phyloP scores from a whole-genome alignment of 192 early-diverging fungal genomes.

The Lobosporangium transversale region DNA sequence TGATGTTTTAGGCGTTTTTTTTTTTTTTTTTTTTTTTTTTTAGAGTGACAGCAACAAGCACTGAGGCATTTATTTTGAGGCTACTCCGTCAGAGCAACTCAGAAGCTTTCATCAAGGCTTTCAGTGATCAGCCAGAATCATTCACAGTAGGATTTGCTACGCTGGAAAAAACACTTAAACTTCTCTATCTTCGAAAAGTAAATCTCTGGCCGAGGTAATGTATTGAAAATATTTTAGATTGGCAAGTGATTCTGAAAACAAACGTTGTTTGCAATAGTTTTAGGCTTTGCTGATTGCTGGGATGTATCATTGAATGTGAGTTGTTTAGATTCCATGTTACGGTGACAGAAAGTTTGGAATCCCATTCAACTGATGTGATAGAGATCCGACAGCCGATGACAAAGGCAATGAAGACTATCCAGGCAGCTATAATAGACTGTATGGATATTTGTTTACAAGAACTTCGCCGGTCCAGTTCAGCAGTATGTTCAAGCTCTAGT shows the following conservation, averaged over 20 bases:
- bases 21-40: background rate
- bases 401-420: slow-evolving; percentile 82
- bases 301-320: slow-evolving; percentile 1
- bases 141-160: slow-evolving; percentile 88
- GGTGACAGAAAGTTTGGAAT: slow-evolving; percentile 66
- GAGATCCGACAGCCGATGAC: slow-evolving; percentile 85
- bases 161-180: slow-evolving; percentile 86
- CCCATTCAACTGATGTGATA: slow-evolving; percentile 65
- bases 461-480: slow-evolving; percentile 69
- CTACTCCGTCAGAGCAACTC: slow-evolving; percentile 83
- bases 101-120: slow-evolving; percentile 91
- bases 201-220: slow-evolving; percentile 88
- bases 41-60: slow-evolving; percentile 80
- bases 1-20: background rate
- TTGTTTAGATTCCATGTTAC: slow-evolving; percentile 71
- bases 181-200: slow-evolving; percentile 81
- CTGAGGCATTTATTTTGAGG: slow-evolving; percentile 90
- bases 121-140: slow-evolving; percentile 86
- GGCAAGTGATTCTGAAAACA: too few relatives aligned
- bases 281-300: background rate
- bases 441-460: slow-evolving; percentile 82
- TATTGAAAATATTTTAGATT: too few relatives aligned
- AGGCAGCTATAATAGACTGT: slow-evolving; percentile 86
- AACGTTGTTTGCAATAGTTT: background rate
- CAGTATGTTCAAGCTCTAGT: slow-evolving; percentile 47